Evolutionary conservation across 2,329 filamentous ascomycete genomes (phyloP).

Genomic region (Cadophora gregata): DNA sequence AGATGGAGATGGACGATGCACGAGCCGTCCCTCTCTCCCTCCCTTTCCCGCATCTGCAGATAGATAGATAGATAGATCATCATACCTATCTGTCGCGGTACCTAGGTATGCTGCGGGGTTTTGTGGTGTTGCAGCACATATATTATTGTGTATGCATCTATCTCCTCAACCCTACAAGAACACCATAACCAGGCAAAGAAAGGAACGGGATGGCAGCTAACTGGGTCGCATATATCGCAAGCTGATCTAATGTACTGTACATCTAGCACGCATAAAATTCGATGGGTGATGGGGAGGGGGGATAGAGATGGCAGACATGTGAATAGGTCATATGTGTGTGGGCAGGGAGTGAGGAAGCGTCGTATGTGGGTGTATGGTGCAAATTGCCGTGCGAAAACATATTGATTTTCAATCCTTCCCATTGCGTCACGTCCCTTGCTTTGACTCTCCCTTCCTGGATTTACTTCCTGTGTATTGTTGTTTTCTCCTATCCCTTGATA

Average conservation of each 20-base stretch:
- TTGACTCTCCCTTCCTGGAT: not conserved
- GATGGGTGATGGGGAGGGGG: too few species aligned
- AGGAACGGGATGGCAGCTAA: not conserved
- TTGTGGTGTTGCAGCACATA: slow-evolving; percentile 10
- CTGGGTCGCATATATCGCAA: slow-evolving; percentile 5
- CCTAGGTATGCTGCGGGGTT: not conserved
- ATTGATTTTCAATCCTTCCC: not conserved
- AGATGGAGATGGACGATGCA: not conserved
- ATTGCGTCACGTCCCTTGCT: not conserved
- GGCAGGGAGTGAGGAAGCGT: slow-evolving; percentile 8
- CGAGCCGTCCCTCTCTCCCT: slow-evolving; percentile 21
- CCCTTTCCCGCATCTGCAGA: slow-evolving; percentile 4
- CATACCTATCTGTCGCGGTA: not conserved
- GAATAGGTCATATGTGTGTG: slow-evolving; percentile 8
- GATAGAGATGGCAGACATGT: slow-evolving; percentile 11
- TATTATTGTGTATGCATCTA: not conserved
- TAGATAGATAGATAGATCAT: not conserved
- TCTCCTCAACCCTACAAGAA: not conserved
- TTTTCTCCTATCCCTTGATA: not conserved
- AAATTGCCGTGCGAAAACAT: not conserved
- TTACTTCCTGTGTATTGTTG: too few species aligned
- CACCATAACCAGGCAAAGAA: not conserved
- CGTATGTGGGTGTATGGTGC: too few species aligned
- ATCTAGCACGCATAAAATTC: not conserved
- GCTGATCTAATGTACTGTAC: not conserved